Evolutionary conservation across 129 eudicot species (phyloP), one percentile per base, ranked within the genome.

Genomic region (Flaveria ramosissima): DNA sequence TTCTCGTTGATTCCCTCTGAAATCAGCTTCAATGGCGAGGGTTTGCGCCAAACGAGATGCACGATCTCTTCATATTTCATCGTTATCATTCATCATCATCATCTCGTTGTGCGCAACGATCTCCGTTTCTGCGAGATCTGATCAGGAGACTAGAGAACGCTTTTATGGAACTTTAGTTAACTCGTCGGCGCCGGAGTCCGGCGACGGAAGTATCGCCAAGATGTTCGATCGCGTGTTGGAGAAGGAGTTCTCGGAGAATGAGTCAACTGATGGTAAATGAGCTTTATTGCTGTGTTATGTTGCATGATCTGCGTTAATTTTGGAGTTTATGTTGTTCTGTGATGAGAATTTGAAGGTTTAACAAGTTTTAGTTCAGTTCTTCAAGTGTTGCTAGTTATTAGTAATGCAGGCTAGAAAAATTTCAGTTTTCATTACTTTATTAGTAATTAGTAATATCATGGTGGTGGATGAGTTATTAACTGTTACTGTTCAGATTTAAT

Each of bases 211-310:
- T 66, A 91, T 94, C 46, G 99, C 99, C 2, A 86, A 89, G 39
- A 94, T 94, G 87, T 85, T 94, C 52, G 99, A 88, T 84, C 92
- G 92, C 11, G 99, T 88, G 32, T 83, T 94, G 51, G 92, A 89
- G 82, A 91, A 89, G 13, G 99, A 94, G 64, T 94, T 94, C 69
- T 80, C 97, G 1, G 99, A 94, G 47, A 94, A 86, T 60, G 99
- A 94, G 76, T 92, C 91, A 62, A 77, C 93, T 55, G 92, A 91
- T 87, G 97, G 98, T 93, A 66, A 56, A 62, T 13, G 3, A 60
- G 63, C 20, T 76, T 60, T 36, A 32, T 12, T 17, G 68, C 16
- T 36, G 66, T 72, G 8, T 46, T 42, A 1, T 74, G 9, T 47
- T 32, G 7, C 76, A 36, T 59, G 63, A 70, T 70, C 77, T 70